phyloP scores from a whole-genome alignment of 257 asterid genomes.

The Penstemon barbatus region DNA sequence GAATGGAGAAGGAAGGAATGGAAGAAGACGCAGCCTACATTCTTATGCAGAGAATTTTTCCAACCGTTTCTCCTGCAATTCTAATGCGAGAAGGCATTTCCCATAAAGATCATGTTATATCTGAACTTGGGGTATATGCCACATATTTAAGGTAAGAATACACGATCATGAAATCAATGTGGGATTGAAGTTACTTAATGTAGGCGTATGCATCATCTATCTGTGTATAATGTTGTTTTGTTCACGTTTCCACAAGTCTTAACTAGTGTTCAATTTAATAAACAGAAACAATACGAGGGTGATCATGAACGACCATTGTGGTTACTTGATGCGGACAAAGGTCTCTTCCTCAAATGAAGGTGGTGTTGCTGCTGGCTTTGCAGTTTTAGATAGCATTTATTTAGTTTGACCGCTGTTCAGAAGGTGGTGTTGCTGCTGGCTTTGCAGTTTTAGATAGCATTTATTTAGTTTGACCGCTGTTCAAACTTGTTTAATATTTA shows the following conservation, averaged over 20 bases:
- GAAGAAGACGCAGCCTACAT: conserved; percentile 89
- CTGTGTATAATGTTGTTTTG: not conserved
- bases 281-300: conserved; percentile 62
- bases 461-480: conserved; percentile 59
- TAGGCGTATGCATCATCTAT: not conserved
- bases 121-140: conserved; percentile 85
- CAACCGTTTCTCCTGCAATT: conserved; percentile 66
- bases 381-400: conserved; percentile 88
- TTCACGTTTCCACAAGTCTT: not conserved
- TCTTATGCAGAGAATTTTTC: conserved; percentile 97
- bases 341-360: conserved; percentile 95
- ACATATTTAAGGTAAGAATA: conserved; percentile 72
- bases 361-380: conserved; percentile 96
- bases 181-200: not conserved
- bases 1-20: conserved; percentile 62
- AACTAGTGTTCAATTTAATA: conserved; percentile 3
- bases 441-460: conserved; percentile 91
- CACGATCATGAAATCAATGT: no score
- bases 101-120: conserved; percentile 66
- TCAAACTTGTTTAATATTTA: no score
- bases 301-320: conserved; percentile 56
- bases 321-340: conserved; percentile 94
- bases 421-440: conserved; percentile 98
- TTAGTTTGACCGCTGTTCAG: conserved; percentile 57
- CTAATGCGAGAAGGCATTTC: conserved; percentile 74